Conservation (phyloP, 352 stramenopile species). For the Pythium pectinolyticum region DNA sequence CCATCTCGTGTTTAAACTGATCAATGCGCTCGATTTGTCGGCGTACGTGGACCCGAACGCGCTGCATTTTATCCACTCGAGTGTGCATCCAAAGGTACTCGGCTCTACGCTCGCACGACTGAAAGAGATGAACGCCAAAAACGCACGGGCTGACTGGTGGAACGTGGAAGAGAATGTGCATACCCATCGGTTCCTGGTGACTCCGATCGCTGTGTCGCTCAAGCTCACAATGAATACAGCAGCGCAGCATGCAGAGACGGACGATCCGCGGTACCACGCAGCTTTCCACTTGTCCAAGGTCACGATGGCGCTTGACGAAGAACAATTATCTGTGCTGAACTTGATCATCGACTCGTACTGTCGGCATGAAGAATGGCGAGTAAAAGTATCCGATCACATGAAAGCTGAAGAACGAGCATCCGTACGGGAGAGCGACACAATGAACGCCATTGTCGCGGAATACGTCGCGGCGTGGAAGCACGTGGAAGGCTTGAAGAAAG, state of each 20-base stretch:
- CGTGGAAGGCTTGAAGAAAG: slow-evolving; percentile 61
- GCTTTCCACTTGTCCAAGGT: slow-evolving; percentile 81
- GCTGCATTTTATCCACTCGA: slow-evolving; percentile 86
- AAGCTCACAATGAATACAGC: slow-evolving; percentile 91
- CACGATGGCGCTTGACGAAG: slow-evolving; percentile 73
- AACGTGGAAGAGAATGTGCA: slow-evolving; percentile 66
- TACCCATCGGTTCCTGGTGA: slow-evolving; percentile 79
- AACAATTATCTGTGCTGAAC: slow-evolving; percentile 80
- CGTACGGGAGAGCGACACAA: slow-evolving; percentile 43
- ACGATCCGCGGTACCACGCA: slow-evolving; percentile 76
- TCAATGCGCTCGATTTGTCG: slow-evolving; percentile 84
- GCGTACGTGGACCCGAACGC: slow-evolving; percentile 85
- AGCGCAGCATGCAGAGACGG: slow-evolving; percentile 60
- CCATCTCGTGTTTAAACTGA: slow-evolving; percentile 86
- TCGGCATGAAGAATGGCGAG: slow-evolving; percentile 71
- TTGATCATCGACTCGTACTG: slow-evolving; percentile 72
- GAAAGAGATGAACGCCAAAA: slow-evolving; percentile 81
- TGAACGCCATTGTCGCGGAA: slow-evolving; percentile 45
- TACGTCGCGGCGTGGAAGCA: slow-evolving; percentile 78
- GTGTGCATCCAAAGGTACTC: slow-evolving; percentile 75
- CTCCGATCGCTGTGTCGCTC: slow-evolving; percentile 76
- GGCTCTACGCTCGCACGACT: slow-evolving; percentile 70
- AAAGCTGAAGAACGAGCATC: slow-evolving; percentile 54
- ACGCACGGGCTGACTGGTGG: slow-evolving; percentile 70
- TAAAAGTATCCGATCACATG: slow-evolving; percentile 69